A percentile compares a stretch with the other conserved stretches of the same genome.
Conservation (phyloP, 2,329 filamentous ascomycete genomes). For the Colletotrichum tamarilloi region DNA sequence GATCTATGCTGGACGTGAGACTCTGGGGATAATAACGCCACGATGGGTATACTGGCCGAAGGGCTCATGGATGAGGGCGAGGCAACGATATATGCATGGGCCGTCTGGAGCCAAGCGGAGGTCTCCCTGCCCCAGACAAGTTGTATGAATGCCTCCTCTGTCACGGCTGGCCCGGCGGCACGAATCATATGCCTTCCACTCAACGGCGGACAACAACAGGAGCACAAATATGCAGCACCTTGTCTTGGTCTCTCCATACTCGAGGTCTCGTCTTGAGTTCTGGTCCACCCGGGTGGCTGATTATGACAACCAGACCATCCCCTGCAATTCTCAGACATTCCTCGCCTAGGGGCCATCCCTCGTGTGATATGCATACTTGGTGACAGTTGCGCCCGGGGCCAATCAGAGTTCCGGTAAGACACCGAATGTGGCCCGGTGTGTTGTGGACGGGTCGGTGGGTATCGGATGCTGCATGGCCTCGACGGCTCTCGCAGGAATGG, state of each 20-base stretch:
- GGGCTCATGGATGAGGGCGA: conserved; percentile 13
- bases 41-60: conserved; percentile 15
- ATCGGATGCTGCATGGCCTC: conserved; percentile 25
- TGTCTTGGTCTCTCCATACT: conserved; percentile 32
- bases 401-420: conserved; percentile 9
- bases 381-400: conserved; percentile 3
- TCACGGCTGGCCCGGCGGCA: conserved; percentile 15
- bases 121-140: conserved; percentile 35
- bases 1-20: neutral
- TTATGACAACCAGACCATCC: conserved; percentile 29
- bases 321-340: conserved; percentile 35
- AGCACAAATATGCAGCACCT: conserved; percentile 36
- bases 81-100: conserved; percentile 36
- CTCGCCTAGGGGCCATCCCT: conserved; percentile 29
- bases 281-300: conserved; percentile 32
- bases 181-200: conserved; percentile 27
- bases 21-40: neutral
- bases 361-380: conserved; percentile 22
- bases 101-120: neutral
- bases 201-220: conserved; percentile 33
- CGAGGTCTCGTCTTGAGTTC: conserved; percentile 20
- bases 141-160: conserved; percentile 26
- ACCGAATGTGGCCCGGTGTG: conserved; percentile 10
- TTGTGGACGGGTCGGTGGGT: conserved; percentile 9
- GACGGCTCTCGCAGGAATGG: conserved; percentile 30